Evolutionary conservation across 2,329 filamentous ascomycete species (phyloP).

Genomic region (Aspergillus tanneri): DNA sequence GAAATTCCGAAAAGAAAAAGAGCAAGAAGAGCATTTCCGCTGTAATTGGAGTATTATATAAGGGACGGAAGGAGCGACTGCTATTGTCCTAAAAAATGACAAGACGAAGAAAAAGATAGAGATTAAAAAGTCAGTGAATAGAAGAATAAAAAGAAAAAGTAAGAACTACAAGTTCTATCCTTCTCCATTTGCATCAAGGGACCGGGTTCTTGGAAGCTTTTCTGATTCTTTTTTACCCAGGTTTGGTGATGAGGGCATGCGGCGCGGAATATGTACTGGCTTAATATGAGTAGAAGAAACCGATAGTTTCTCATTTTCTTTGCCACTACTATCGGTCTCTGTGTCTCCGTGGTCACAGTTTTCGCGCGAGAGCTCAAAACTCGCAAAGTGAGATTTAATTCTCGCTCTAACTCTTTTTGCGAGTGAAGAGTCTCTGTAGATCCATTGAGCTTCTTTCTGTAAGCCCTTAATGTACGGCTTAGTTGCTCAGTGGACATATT

Average conservation of each 20-base stretch:
- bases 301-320: conserved; percentile 32
- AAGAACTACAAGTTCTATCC: conserved; percentile 10
- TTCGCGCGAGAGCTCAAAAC: conserved; percentile 33
- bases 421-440: conserved; percentile 51
- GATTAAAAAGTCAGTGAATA: conserved; percentile 4
- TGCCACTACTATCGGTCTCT: conserved; percentile 42
- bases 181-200: conserved; percentile 33
- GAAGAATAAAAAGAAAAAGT: conserved; percentile 9
- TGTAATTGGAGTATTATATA: no score
- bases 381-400: conserved; percentile 50
- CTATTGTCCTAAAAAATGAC: conserved; percentile 9
- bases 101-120: conserved; percentile 4
- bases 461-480: conserved; percentile 57
- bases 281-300: conserved; percentile 25
- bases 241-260: conserved; percentile 39
- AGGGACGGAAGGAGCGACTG: no score
- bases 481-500: conserved; percentile 58
- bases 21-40: no score
- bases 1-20: no score
- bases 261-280: conserved; percentile 29
- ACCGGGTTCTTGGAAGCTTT: conserved; percentile 31
- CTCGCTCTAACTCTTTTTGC: conserved; percentile 56
- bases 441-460: conserved; percentile 57
- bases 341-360: conserved; percentile 33
- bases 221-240: conserved; percentile 26